Conservation (phyloP, 441 rosid species). For the California macrophylla region DNA sequence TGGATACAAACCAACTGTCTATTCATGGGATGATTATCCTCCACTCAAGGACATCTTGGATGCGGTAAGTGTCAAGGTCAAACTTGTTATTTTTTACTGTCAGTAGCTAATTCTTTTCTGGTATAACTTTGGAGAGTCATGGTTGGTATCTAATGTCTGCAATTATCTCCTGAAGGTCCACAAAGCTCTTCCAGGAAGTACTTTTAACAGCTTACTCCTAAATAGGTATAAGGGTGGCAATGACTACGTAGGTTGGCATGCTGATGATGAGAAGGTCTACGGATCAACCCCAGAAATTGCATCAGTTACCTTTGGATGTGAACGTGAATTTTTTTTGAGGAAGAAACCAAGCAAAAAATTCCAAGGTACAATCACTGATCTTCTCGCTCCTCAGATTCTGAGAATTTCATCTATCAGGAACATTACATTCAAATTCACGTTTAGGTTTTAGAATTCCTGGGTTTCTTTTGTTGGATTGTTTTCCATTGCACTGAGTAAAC, state of each 20-base stretch:
- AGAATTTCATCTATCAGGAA: too few species aligned
- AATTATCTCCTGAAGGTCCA: constrained; percentile 39
- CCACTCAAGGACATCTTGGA: constrained; percentile 50
- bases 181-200: constrained; percentile 36
- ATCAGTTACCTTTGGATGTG: constrained; percentile 79
- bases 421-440: too few species aligned
- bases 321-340: constrained; percentile 68
- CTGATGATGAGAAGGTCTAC: constrained; percentile 84
- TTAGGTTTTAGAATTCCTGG: too few species aligned
- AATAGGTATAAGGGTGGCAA: constrained; percentile 37
- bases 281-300: constrained; percentile 76
- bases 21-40: constrained; percentile 60
- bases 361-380: constrained; percentile 28
- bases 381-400: background rate
- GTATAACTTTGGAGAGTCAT: too few species aligned
- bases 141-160: too few species aligned
- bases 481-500: too few species aligned
- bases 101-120: too few species aligned
- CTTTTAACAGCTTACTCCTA: too few species aligned
- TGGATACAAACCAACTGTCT: constrained; percentile 37
- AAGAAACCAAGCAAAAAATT: constrained; percentile 41
- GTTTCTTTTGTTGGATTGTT: too few species aligned
- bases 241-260: constrained; percentile 80
- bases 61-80: too few species aligned
- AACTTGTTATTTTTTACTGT: too few species aligned